A percentile compares a stretch with the other conserved stretches of the same genome.
These are phyloP conservation scores for Suaeda aralocaspica DNA, from an alignment of 148 eudicot genomes.

Conservation along the genomic window DNA sequence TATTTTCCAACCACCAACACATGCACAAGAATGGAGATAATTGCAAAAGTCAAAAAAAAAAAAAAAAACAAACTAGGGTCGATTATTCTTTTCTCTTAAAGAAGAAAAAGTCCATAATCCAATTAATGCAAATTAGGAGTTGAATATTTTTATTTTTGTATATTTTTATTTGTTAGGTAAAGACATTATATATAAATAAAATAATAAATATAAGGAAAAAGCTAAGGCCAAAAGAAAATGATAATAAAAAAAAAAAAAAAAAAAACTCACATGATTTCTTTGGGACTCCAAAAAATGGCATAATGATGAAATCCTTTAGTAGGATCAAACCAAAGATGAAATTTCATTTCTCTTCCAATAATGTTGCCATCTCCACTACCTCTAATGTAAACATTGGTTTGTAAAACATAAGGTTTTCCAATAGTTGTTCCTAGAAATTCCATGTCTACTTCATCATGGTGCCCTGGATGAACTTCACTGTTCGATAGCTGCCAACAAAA, in stretches of 20 bases:
- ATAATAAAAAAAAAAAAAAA: not conserved
- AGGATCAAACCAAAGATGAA: slow-evolving; percentile 95
- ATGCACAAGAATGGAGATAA: not conserved
- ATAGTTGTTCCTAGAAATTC: slow-evolving; percentile 90
- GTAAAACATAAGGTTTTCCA: slow-evolving; percentile 85
- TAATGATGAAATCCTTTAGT: slow-evolving; percentile 79
- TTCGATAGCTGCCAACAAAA: slow-evolving; percentile 70
- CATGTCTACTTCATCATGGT: slow-evolving; percentile 91
- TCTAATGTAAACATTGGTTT: slow-evolving; percentile 80
- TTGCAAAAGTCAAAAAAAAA: not conserved
- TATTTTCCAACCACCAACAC: slow-evolving; percentile 3
- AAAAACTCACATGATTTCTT: slow-evolving; percentile 69
- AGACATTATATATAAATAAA: no score
- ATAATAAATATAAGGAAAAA: no score
- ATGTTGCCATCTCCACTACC: slow-evolving; percentile 94
- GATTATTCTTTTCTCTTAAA: not conserved
- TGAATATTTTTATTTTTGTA: not conserved
- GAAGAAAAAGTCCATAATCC: not conserved
- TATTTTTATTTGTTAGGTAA: no score
- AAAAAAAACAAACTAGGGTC: not conserved
- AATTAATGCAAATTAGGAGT: slow-evolving; percentile 2
- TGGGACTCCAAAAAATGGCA: slow-evolving; percentile 83
- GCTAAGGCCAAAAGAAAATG: no score
- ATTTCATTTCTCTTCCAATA: slow-evolving; percentile 90
- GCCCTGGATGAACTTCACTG: slow-evolving; percentile 81